These are phyloP conservation scores for Aureobasidium sp. DNA, from an alignment of 2,329 filamentous ascomycete species.

Conservation along the genomic window DNA sequence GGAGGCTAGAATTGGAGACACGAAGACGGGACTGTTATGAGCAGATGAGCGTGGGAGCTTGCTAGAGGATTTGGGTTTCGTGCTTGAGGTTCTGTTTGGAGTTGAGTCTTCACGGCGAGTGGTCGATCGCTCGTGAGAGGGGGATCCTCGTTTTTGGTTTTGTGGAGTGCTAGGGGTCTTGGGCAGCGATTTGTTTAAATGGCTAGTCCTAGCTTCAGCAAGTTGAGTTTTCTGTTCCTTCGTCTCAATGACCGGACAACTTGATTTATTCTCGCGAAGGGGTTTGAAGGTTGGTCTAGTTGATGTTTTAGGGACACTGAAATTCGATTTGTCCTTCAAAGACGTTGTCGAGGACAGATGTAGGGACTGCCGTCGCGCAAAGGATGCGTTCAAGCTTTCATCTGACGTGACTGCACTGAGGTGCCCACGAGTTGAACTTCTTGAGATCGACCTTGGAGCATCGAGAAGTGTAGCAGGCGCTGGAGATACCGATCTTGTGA, in stretches of 20 bases:
- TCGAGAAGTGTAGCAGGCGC: not conserved
- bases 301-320: not conserved
- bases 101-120: not conserved
- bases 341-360: not conserved
- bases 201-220: not conserved
- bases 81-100: not conserved
- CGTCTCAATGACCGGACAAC: not conserved
- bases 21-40: not conserved
- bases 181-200: not conserved
- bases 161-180: conserved; percentile 16
- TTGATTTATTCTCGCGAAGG: not conserved
- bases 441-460: not conserved
- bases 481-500: conserved; percentile 14
- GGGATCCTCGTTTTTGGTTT: conserved; percentile 25
- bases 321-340: not conserved
- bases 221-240: not conserved
- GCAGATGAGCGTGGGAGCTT: not conserved
- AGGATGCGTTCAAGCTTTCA: conserved; percentile 3
- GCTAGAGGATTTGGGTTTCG: not conserved
- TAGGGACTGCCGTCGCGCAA: not conserved
- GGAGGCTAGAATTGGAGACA: not conserved
- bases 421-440: not conserved
- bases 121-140: conserved; percentile 22
- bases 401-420: not conserved
- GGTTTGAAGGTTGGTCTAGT: not conserved